Evolutionary conservation across 352 stramenopile genomes (phyloP), one percentile per base, ranked within the genome.

Genomic region (Phytophthora fragariaefolia): DNA sequence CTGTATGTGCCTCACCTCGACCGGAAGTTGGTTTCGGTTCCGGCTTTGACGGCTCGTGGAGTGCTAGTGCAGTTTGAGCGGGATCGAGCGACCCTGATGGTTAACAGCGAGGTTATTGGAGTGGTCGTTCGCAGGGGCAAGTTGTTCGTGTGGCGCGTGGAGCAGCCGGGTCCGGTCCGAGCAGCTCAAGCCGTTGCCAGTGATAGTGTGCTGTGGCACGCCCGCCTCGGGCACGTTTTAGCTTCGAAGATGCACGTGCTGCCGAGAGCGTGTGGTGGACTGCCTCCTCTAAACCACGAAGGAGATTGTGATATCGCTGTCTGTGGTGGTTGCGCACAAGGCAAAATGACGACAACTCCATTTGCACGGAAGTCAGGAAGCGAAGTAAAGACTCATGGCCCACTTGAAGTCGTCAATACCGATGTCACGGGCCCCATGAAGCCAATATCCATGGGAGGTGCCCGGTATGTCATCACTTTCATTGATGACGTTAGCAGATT

Each of bases 371-470:
- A n/a, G n/a, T n/a, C n/a, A n/a, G n/a, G n/a, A n/a, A n/a, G n/a
- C n/a, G n/a, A n/a, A n/a, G n/a, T n/a, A 5, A 69, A 75, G 32
- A 47, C 52, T 4, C 17, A 32, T 17, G 22, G 15, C 4, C n/a
- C 46, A 4, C 40, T 56, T 46, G 51, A 72, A 3, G 26, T 66
- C 6, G 40, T 66, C 1, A 46, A 75, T 38, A 64, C 20, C 28
- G 59, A 75, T 48, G 18, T 63, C 1, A 68, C 63, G 45, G 68
- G 68, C 42, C 61, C 62, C 15, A 50, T 68, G 24, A 43, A 55
- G 17, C 38, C 59, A 13, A 51, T 60, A 26, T 67, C 49, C 20
- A 54, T 22, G 22, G 62, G 61, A 6, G 61, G 45, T 28, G 57
- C 48, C 45, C 49, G 24, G 4, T 68, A 58, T 17, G 22, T 69